Conservation (phyloP, 176 grass and related monocot genomes). For the Lolium perenne region DNA sequence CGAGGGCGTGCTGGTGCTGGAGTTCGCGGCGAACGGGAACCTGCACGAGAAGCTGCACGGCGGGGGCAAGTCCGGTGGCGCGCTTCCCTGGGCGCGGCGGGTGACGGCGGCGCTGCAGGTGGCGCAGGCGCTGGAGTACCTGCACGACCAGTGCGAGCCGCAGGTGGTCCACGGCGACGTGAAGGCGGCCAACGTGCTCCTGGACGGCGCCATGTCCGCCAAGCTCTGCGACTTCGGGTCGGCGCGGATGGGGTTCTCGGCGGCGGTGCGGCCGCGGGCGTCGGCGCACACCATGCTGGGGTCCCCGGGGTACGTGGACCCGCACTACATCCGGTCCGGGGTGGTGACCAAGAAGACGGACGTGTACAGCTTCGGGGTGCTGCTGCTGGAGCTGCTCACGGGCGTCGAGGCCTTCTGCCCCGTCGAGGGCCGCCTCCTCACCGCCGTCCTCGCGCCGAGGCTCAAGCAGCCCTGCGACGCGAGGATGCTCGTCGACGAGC, state of each 20-base stretch:
- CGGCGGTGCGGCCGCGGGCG: slow-evolving; percentile 66
- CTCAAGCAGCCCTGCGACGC: slow-evolving; percentile 35
- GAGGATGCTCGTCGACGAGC: slow-evolving; percentile 51
- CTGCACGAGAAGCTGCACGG: slow-evolving; percentile 86
- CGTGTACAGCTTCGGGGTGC: slow-evolving; percentile 95
- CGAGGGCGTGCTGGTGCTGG: slow-evolving; percentile 83
- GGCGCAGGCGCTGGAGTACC: slow-evolving; percentile 80
- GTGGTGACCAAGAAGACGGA: slow-evolving; percentile 93
- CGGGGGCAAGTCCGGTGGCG: slow-evolving; percentile 27
- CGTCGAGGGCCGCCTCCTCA: slow-evolving; percentile 64
- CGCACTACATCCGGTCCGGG: slow-evolving; percentile 93
- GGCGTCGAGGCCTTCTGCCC: slow-evolving; percentile 82
- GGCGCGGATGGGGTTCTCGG: slow-evolving; percentile 85
- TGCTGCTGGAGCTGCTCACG: slow-evolving; percentile 88
- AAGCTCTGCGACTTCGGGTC: slow-evolving; percentile 99
- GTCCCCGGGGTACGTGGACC: slow-evolving; percentile 90
- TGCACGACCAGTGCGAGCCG: slow-evolving; percentile 86
- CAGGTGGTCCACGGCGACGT: slow-evolving; percentile 94
- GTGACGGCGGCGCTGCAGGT: slow-evolving; percentile 70
- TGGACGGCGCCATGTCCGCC: slow-evolving; percentile 71
- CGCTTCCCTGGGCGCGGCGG: slow-evolving; percentile 76
- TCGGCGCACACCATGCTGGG: slow-evolving; percentile 71
- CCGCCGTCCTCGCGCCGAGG: slow-evolving; percentile 54
- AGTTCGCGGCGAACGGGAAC: slow-evolving; percentile 90
- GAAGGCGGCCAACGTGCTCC: slow-evolving; percentile 90